A percentile compares a stretch with the other conserved stretches of the same genome.
phyloP scores from a whole-genome alignment of 208 protist species.

The Wallacemonas sp. region DNA sequence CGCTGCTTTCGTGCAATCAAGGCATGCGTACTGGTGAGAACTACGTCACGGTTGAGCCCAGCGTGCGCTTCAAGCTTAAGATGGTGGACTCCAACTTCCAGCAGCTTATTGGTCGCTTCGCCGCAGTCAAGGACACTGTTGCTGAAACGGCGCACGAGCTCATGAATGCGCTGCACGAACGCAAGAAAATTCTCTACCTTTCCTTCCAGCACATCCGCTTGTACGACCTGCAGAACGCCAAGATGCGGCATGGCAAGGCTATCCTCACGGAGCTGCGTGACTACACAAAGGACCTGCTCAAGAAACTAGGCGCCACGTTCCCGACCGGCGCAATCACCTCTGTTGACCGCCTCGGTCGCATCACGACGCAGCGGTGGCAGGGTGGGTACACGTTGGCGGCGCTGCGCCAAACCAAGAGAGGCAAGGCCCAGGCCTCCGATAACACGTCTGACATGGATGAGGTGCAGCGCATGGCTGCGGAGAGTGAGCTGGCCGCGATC shows the following conservation, averaged over 20 bases:
- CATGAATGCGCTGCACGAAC: constrained; percentile 85
- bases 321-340: constrained; percentile 71
- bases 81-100: constrained; percentile 90
- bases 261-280: constrained; percentile 74
- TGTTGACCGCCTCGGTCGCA: constrained; percentile 84
- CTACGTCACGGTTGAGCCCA: constrained; percentile 80
- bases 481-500: constrained; percentile 50
- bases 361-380: constrained; percentile 82
- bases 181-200: constrained; percentile 91
- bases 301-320: constrained; percentile 77
- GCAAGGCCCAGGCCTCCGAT: not conserved
- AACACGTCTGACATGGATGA: constrained; percentile 25
- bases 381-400: constrained; percentile 83
- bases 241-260: constrained; percentile 74
- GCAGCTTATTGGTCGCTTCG: constrained; percentile 86
- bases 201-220: constrained; percentile 91
- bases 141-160: constrained; percentile 84
- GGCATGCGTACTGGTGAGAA: constrained; percentile 55
- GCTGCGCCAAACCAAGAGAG: constrained; percentile 52
- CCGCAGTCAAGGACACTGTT: constrained; percentile 82
- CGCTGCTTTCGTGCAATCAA: constrained; percentile 58
- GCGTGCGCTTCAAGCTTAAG: constrained; percentile 88
- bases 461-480: constrained; percentile 49
- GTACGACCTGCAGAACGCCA: constrained; percentile 88
- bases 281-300: constrained; percentile 54